A percentile compares a stretch with the other conserved stretches of the same genome.
phyloP scores from a whole-genome alignment of 1,284 basidiomycete species.

The Cutaneotrichosporon daszewskae region DNA sequence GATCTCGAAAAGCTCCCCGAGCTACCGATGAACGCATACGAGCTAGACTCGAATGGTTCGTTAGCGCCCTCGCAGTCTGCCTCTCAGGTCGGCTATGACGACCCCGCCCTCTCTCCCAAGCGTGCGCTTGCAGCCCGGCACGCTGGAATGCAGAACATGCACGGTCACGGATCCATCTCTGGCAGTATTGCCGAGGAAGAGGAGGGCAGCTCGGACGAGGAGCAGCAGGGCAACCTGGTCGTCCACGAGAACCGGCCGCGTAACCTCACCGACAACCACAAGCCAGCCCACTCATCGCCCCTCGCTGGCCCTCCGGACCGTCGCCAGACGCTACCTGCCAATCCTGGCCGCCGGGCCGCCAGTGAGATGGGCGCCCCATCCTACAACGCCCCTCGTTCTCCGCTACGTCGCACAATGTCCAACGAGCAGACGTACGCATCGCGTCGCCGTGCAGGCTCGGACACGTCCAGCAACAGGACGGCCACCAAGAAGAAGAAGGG shows the following conservation, averaged over 20 bases:
- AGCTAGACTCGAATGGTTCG: conserved; percentile 48
- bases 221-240: conserved; percentile 29
- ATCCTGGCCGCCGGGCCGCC: conserved; percentile 26
- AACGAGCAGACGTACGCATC: conserved; percentile 17
- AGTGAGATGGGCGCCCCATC: conserved; percentile 34
- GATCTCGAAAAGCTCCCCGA: conserved; percentile 38
- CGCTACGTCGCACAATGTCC: conserved; percentile 38
- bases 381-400: conserved; percentile 5
- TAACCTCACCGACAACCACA: not conserved
- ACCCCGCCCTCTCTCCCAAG: conserved; percentile 9
- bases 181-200: conserved; percentile 46
- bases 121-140: conserved; percentile 1
- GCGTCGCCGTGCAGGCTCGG: conserved; percentile 21
- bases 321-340: too few relatives aligned
- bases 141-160: conserved; percentile 10
- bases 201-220: conserved; percentile 42
- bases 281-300: conserved; percentile 10
- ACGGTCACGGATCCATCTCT: conserved; percentile 30
- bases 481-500: conserved; percentile 37
- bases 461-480: conserved; percentile 31
- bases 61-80: conserved; percentile 48
- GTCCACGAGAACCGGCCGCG: conserved; percentile 37
- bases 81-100: conserved; percentile 43
- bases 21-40: conserved; percentile 41
- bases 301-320: too few relatives aligned